A percentile compares a stretch with the other conserved stretches of the same genome.
These are phyloP conservation scores for Serendipita sp. DNA, from an alignment of 768 basidiomycete species.

Conservation along the genomic window DNA sequence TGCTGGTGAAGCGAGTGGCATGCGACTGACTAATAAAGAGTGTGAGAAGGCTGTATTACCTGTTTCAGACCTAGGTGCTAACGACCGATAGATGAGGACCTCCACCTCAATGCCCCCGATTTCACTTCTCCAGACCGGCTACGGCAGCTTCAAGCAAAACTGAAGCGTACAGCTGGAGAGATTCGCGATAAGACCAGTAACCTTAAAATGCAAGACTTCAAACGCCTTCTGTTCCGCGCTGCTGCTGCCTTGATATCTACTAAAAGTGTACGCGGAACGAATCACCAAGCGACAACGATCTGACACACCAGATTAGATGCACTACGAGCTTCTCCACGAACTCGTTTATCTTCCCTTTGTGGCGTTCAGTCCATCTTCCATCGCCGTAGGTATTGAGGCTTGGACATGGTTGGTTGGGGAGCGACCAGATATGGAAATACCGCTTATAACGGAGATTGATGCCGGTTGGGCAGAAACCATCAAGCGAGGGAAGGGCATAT, in stretches of 20 bases:
- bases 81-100: slow-evolving; percentile 25
- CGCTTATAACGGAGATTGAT: slow-evolving; percentile 70
- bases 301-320: slow-evolving; percentile 37
- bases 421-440: slow-evolving; percentile 64
- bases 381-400: slow-evolving; percentile 77
- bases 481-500: slow-evolving; percentile 61
- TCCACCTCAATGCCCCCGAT: slow-evolving; percentile 47
- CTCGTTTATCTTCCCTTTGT: slow-evolving; percentile 80
- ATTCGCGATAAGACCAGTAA: slow-evolving; percentile 56
- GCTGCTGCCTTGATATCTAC: slow-evolving; percentile 63
- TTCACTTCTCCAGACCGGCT: slow-evolving; percentile 47
- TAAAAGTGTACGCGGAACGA: slow-evolving; percentile 34
- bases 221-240: slow-evolving; percentile 72
- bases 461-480: slow-evolving; percentile 81
- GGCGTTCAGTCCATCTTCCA: slow-evolving; percentile 71
- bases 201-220: slow-evolving; percentile 69
- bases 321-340: slow-evolving; percentile 65
- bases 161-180: slow-evolving; percentile 49
- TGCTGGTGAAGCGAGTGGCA: slow-evolving; percentile 70
- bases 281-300: slow-evolving; percentile 1
- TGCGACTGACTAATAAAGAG: slow-evolving; percentile 50
- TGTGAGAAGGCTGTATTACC: slow-evolving; percentile 27
- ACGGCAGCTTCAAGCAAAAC: slow-evolving; percentile 45
- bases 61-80: neutral
- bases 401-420: slow-evolving; percentile 96